These are phyloP conservation scores for Iris macrosiphon DNA, from an alignment of 106 monocot species.

Conservation along the genomic window DNA sequence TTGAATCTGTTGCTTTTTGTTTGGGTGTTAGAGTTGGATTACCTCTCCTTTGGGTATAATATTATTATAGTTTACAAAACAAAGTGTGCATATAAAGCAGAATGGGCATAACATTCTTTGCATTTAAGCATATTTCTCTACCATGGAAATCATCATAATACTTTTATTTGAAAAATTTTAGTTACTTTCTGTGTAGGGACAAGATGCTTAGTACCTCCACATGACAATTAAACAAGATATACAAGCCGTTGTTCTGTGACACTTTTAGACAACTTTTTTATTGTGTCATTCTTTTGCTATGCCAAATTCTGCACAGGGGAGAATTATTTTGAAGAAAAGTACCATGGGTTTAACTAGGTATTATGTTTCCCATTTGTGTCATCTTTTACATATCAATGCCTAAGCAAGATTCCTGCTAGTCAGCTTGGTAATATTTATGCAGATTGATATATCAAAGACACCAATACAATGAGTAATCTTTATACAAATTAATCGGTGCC, in stretches of 20 bases:
- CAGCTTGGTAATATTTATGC: no score
- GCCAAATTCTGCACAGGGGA: slow-evolving; percentile 25
- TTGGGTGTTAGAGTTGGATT: no score
- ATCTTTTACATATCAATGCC: background rate
- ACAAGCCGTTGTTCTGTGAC: slow-evolving; percentile 11
- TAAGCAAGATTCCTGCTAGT: background rate
- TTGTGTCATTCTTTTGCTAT: slow-evolving; percentile 30
- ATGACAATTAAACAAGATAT: slow-evolving; percentile 30
- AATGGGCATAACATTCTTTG: background rate
- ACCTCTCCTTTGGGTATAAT: background rate
- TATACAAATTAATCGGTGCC: background rate
- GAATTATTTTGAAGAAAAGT: slow-evolving; percentile 39
- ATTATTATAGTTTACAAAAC: background rate
- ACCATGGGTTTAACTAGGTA: slow-evolving; percentile 49
- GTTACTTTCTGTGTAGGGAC: slow-evolving; percentile 34
- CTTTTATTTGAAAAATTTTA: background rate
- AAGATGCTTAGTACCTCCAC: slow-evolving; percentile 26
- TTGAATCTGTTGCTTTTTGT: no score
- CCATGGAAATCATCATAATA: background rate
- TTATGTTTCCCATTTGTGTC: background rate
- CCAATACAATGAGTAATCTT: background rate
- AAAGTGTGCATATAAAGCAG: background rate
- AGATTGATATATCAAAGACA: no score
- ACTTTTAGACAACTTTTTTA: slow-evolving; percentile 22
- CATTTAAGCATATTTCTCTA: background rate